A percentile compares a stretch with the other conserved stretches of the same genome.
These are phyloP conservation scores for Penicillium sp. DNA, from an alignment of 2,329 filamentous ascomycete species.

Conservation along the genomic window DNA sequence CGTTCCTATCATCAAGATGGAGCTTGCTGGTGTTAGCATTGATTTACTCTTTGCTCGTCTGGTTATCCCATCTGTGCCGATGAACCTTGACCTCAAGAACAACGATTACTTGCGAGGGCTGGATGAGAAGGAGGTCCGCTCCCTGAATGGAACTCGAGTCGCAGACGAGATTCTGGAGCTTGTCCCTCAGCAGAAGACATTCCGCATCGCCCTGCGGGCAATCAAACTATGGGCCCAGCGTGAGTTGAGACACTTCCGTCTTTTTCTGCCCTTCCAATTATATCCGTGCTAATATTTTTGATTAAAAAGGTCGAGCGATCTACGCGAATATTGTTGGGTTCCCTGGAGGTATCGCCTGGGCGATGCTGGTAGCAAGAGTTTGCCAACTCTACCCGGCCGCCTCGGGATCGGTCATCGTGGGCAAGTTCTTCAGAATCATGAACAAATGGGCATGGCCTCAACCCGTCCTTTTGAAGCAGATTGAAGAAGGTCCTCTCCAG, in stretches of 20 bases:
- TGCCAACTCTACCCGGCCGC: conserved; percentile 97
- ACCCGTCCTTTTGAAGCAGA: conserved; percentile 87
- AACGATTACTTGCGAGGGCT: conserved; percentile 83
- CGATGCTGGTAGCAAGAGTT: conserved; percentile 93
- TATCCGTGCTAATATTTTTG: background rate
- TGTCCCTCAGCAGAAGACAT: conserved; percentile 88
- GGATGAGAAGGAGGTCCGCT: conserved; percentile 84
- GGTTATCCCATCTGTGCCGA: conserved; percentile 72
- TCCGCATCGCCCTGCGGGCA: conserved; percentile 84
- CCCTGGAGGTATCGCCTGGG: conserved; percentile 96
- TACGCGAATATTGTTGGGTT: conserved; percentile 97
- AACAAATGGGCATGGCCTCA: conserved; percentile 91
- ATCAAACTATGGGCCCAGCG: conserved; percentile 96
- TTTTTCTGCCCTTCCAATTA: background rate
- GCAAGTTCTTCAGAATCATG: conserved; percentile 94
- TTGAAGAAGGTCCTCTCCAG: conserved; percentile 80
- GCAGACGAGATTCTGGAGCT: conserved; percentile 89
- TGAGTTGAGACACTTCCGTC: conserved; percentile 37
- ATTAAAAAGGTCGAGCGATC: conserved; percentile 70
- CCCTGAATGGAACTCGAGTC: conserved; percentile 91
- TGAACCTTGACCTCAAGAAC: conserved; percentile 77
- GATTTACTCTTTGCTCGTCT: conserved; percentile 89
- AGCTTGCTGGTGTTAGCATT: conserved; percentile 88
- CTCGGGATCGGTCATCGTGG: conserved; percentile 83
- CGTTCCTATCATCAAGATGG: conserved; percentile 97